phyloP scores from a whole-genome alignment of 352 stramenopile genomes.

The Phytopythium litorale region DNA sequence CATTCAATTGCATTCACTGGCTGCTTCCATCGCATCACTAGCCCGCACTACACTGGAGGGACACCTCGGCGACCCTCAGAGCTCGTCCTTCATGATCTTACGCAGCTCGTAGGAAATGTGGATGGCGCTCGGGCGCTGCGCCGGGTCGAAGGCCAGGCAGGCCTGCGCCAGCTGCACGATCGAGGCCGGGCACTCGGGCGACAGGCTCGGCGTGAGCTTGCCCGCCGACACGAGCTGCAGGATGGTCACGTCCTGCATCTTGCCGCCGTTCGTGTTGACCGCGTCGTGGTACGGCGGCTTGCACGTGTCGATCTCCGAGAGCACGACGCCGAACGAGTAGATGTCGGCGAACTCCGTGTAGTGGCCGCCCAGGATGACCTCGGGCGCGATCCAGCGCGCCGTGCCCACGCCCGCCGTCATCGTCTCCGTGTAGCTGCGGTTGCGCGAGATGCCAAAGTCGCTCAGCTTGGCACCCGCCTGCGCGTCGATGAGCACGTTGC shows the following conservation, averaged over 20 bases:
- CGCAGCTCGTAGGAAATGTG: conserved; percentile 76
- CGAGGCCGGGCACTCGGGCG: conserved; percentile 34
- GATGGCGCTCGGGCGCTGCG: conserved; percentile 63
- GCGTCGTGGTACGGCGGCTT: conserved; percentile 58
- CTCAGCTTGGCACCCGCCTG: conserved; percentile 57
- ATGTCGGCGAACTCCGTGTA: conserved; percentile 55
- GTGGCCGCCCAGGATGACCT: conserved; percentile 45
- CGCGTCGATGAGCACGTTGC: conserved; percentile 63
- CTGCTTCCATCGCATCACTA: neutral
- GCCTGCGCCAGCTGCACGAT: conserved; percentile 56
- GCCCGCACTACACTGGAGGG: neutral
- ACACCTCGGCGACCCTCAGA: conserved; percentile 17
- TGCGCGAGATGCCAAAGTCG: conserved; percentile 66
- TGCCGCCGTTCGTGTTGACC: conserved; percentile 53
- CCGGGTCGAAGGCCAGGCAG: conserved; percentile 63
- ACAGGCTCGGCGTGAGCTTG: conserved; percentile 65
- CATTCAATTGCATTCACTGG: neutral
- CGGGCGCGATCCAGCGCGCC: conserved; percentile 50
- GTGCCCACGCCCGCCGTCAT: conserved; percentile 64
- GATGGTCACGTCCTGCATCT: conserved; percentile 64
- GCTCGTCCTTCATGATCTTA: conserved; percentile 72
- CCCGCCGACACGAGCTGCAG: conserved; percentile 61
- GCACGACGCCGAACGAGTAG: conserved; percentile 51
- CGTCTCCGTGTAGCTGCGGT: conserved; percentile 47
- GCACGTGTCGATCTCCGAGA: conserved; percentile 67